Evolutionary conservation across 768 basidiomycete species (phyloP).

Genomic region (Tulasnella sp.): DNA sequence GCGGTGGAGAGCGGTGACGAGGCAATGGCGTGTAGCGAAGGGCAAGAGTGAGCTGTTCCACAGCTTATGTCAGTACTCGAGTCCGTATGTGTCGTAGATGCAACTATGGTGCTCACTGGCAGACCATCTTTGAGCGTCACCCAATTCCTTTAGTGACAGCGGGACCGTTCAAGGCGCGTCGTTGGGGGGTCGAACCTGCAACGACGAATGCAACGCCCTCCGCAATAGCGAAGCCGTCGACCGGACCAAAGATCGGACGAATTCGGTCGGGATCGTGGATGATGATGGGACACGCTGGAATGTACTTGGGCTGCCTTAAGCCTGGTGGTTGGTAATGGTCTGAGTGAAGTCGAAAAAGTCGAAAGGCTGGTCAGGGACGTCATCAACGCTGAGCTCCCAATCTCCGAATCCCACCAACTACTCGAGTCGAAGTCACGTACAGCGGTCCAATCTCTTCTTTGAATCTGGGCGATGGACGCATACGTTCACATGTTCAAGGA

Average conservation of each 20-base stretch:
- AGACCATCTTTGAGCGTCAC: too few species aligned
- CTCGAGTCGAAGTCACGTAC: too few species aligned
- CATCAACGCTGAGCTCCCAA: neutral
- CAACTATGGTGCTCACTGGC: too few species aligned
- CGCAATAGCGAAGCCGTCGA: neutral
- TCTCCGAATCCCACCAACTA: too few species aligned
- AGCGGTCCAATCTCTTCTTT: too few species aligned
- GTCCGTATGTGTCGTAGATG: neutral
- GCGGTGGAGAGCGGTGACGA: neutral
- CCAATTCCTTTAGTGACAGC: too few species aligned
- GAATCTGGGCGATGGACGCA: too few species aligned
- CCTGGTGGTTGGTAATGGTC: neutral
- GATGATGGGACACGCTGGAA: neutral
- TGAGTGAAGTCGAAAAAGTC: neutral
- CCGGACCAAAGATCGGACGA: neutral
- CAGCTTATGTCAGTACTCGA: too few species aligned
- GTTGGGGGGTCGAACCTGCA: neutral
- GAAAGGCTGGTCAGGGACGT: neutral
- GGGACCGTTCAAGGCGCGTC: neutral
- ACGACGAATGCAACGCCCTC: neutral
- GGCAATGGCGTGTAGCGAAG: neutral
- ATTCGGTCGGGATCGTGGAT: neutral
- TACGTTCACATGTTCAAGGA: too few species aligned
- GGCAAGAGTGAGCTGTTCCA: too few species aligned
- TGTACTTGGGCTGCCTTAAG: too few species aligned